These are phyloP conservation scores for Colletotrichum tamarilloi DNA, from an alignment of 2,329 filamentous ascomycete species.

Conservation along the genomic window DNA sequence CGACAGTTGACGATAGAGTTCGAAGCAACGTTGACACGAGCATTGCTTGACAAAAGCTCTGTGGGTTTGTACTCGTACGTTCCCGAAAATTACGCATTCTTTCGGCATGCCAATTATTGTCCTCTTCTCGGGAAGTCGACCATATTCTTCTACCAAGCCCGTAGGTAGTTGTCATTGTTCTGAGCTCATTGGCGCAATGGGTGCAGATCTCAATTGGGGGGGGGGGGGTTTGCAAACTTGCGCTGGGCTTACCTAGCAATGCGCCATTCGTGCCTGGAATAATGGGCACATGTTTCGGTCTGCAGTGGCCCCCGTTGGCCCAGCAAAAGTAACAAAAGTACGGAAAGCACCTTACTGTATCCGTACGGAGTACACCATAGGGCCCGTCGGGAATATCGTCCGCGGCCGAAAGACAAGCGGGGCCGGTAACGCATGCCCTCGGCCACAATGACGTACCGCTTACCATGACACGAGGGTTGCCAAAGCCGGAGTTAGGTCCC, in stretches of 20 bases:
- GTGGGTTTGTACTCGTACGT: not conserved
- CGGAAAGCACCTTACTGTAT: not conserved
- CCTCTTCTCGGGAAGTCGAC: not conserved
- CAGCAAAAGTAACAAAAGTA: not conserved
- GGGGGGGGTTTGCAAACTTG: not conserved
- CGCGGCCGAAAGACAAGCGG: constrained; percentile 15
- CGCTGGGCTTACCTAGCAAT: not conserved
- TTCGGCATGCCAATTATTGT: not conserved
- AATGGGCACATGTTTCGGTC: not conserved
- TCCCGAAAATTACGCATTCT: not conserved
- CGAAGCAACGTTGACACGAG: not conserved
- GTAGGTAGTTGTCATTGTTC: not conserved
- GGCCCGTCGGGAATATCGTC: constrained; percentile 12
- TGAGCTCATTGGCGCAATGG: not conserved
- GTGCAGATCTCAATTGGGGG: not conserved
- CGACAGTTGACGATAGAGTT: not conserved
- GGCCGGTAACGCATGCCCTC: not conserved
- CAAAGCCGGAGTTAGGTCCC: not conserved
- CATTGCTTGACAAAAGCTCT: not conserved
- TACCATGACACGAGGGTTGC: not conserved
- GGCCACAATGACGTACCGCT: constrained; percentile 21
- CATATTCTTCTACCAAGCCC: not conserved
- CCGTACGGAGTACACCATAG: not conserved
- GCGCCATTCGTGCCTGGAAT: not conserved
- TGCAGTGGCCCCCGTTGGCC: not conserved